Percentiles rank a stretch among this genome's conserved stretches.
These are phyloP conservation scores for Setomelanomma holmii DNA, from an alignment of 2,329 filamentous ascomycete species.

Conservation along the genomic window DNA sequence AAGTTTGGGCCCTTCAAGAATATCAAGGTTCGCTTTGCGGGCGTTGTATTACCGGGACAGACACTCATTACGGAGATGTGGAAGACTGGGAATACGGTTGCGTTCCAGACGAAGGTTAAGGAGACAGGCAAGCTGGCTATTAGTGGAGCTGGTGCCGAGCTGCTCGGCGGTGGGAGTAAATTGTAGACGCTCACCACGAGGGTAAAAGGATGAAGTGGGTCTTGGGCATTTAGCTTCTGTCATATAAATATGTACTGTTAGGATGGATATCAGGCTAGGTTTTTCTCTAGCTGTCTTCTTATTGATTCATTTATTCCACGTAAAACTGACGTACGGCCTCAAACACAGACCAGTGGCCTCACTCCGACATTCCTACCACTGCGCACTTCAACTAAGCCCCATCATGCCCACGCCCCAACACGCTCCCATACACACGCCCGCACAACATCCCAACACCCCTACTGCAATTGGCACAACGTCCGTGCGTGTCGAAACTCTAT, in stretches of 20 bases:
- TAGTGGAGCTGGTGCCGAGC: slow-evolving; percentile 78
- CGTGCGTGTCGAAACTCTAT: too few relatives aligned
- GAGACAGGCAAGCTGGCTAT: slow-evolving; percentile 93
- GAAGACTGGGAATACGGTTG: slow-evolving; percentile 79
- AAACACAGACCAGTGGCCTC: too few relatives aligned
- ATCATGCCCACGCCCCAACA: too few relatives aligned
- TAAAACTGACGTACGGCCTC: too few relatives aligned
- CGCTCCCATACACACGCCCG: too few relatives aligned
- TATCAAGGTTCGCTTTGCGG: slow-evolving; percentile 91
- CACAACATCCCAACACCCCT: too few relatives aligned
- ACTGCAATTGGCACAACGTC: too few relatives aligned
- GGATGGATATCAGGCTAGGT: neutral
- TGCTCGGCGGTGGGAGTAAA: slow-evolving; percentile 60
- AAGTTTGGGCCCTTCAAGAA: slow-evolving; percentile 85
- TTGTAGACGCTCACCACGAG: slow-evolving; percentile 30
- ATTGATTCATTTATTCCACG: too few relatives aligned
- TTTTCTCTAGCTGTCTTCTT: too few relatives aligned
- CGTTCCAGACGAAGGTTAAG: slow-evolving; percentile 88
- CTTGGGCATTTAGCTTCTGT: neutral
- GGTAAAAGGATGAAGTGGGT: neutral
- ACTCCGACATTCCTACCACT: too few relatives aligned
- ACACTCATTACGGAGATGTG: slow-evolving; percentile 93
- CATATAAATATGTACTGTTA: slow-evolving; percentile 12
- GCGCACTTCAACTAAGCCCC: too few relatives aligned
- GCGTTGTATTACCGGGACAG: slow-evolving; percentile 84